phyloP scores from a whole-genome alignment of 2,329 filamentous ascomycete species.

The Nectriaceae sp. region DNA sequence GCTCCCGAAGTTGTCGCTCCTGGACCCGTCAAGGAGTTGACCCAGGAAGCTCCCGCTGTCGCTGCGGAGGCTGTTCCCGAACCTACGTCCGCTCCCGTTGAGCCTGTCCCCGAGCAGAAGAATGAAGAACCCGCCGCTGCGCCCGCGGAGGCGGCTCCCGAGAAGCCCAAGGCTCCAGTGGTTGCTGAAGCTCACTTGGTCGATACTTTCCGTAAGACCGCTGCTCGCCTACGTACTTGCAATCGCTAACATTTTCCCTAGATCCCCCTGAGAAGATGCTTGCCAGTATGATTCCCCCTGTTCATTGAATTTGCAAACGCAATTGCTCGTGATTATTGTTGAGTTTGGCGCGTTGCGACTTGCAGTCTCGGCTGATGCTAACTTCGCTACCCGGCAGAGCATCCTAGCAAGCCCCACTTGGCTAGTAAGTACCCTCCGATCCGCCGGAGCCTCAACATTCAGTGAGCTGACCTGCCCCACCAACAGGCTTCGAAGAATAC shows the following conservation, averaged over 20 bases:
- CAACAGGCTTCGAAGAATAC: constrained; percentile 64
- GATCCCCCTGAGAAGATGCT: constrained; percentile 69
- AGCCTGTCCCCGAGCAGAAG: background rate
- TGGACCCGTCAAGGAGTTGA: constrained; percentile 7
- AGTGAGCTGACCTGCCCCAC: constrained; percentile 19
- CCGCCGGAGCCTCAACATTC: constrained; percentile 26
- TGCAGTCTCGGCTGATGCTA: constrained; percentile 29
- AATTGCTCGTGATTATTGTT: constrained; percentile 4
- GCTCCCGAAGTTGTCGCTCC: constrained; percentile 14
- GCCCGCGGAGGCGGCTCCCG: constrained; percentile 19
- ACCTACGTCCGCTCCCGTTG: background rate
- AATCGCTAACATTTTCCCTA: constrained; percentile 33
- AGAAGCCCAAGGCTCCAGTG: constrained; percentile 50
- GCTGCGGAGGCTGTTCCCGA: constrained; percentile 1
- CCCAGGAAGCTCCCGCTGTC: background rate
- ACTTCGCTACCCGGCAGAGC: constrained; percentile 53
- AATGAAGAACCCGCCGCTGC: constrained; percentile 44
- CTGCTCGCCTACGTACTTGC: constrained; percentile 4
- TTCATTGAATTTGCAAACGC: constrained; percentile 8
- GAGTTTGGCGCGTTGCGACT: constrained; percentile 9
- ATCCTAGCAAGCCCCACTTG: constrained; percentile 70
- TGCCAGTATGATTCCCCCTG: constrained; percentile 53
- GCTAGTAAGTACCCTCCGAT: constrained; percentile 50
- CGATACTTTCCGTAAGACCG: constrained; percentile 67
- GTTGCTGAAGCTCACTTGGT: constrained; percentile 77